Base-by-base conservation (phyloP, 441 rosid genomes). In the Daphne laureola region DNA sequence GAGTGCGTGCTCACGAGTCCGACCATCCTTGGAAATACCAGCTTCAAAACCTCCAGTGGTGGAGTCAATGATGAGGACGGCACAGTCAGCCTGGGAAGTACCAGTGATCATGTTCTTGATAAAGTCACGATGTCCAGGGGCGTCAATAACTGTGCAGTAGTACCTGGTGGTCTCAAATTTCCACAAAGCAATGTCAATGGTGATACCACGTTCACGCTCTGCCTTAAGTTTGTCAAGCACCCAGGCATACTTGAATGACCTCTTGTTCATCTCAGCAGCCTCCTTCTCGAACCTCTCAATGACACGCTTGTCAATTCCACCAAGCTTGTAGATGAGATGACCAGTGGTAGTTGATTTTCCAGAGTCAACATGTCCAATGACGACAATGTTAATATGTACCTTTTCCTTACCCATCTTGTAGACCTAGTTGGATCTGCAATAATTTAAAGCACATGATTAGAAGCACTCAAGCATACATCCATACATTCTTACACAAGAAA, bases 21-120 rank as follows among this genome's bases (percentile, higher is more conserved):
- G 81, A n/a, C 84, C 84, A 51, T 79, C 81, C 79, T 79, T 79
- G 49, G 84, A 78, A 56, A 78, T 73, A 66, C 84, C 84, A 41
- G 79, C 84, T 27, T 78, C 84, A 43, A 78, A 78, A 71, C 81
- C 81, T 50, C 84, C 81, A 45, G 84, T 79, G 64, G 84, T 79
- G 45, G 81, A 79, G 59, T 79, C 84, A 23, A 76, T 76, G 53
- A 79, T 79, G 5, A 79, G 81, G 27, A 79, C 77, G 17, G 77
- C 84, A 41, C 78, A 67, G 47, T 74, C 78, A 54, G 78, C 75
- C 68, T 74, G 73, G 2, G 78, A 74, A 14, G 78, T 74, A 16
- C 75, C 75, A 40, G 78, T 70, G 51, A 74, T 74, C 75, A 74
- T 74, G 68, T 70, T 74, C 66, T 74, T 70, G 57, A 74, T 70